phyloP scores from a whole-genome alignment of 2,329 filamentous ascomycete genomes.

The Colletotrichum ledebouriae region DNA sequence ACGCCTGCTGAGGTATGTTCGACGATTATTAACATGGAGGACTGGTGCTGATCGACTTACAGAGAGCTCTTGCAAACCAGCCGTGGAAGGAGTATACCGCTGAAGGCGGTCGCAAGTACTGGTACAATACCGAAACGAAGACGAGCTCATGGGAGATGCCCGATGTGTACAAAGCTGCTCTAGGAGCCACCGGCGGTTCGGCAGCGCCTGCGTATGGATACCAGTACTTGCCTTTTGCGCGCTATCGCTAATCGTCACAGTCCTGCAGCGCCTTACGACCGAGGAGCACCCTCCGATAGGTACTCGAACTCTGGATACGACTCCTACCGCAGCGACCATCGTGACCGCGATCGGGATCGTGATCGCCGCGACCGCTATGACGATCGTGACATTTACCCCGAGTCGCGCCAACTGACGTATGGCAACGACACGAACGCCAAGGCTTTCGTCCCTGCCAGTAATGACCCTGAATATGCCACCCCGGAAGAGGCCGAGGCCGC shows the following conservation, averaged over 20 bases:
- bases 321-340: conserved; percentile 54
- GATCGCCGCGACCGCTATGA: conserved; percentile 49
- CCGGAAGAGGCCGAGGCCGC: conserved; percentile 92
- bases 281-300: conserved; percentile 52
- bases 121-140: conserved; percentile 93
- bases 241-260: conserved; percentile 44
- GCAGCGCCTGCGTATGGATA: conserved; percentile 58
- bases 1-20: conserved; percentile 78
- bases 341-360: conserved; percentile 52
- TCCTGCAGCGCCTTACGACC: conserved; percentile 58
- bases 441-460: conserved; percentile 72
- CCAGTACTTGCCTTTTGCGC: neutral
- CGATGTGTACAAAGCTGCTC: conserved; percentile 80
- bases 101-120: conserved; percentile 90
- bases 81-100: conserved; percentile 95
- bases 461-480: conserved; percentile 83
- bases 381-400: conserved; percentile 58
- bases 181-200: conserved; percentile 69
- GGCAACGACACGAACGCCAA: conserved; percentile 69
- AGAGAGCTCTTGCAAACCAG: conserved; percentile 85
- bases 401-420: conserved; percentile 70
- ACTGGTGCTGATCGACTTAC: conserved; percentile 45
- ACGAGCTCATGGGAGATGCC: conserved; percentile 97
- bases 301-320: conserved; percentile 53
- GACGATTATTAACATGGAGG: no score